Conservation (phyloP, 495 filamentous ascomycete species). For the Aspergillus wentii region DNA sequence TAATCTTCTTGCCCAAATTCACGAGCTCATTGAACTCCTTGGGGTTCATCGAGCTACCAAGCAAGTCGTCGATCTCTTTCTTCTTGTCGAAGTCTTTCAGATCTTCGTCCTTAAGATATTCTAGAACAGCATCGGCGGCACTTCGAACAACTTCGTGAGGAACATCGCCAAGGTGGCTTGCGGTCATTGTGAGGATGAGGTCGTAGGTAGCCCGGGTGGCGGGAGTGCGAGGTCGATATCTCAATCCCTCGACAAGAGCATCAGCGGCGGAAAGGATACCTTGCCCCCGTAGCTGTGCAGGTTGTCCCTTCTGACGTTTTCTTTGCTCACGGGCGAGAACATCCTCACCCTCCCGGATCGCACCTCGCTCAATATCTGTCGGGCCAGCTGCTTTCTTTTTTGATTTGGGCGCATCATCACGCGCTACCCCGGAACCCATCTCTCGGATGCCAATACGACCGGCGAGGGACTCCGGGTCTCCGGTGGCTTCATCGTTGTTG, state of each 20-base stretch:
- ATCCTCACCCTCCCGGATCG: constrained; percentile 79
- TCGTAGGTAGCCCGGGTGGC: constrained; percentile 95
- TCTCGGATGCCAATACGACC: constrained; percentile 88
- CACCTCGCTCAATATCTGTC: constrained; percentile 67
- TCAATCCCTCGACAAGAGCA: constrained; percentile 76
- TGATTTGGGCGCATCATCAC: constrained; percentile 74
- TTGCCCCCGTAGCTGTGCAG: constrained; percentile 65
- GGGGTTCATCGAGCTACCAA: constrained; percentile 73
- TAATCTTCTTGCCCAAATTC: constrained; percentile 97
- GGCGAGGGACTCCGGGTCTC: constrained; percentile 95
- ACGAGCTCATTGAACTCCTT: constrained; percentile 97
- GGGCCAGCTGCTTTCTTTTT: constrained; percentile 63
- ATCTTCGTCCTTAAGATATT: constrained; percentile 89
- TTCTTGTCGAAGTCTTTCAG: constrained; percentile 99
- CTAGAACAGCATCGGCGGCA: constrained; percentile 89
- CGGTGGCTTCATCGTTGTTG: constrained; percentile 88
- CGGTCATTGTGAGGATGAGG: constrained; percentile 86
- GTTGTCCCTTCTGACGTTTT: constrained; percentile 76
- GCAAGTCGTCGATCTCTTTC: constrained; percentile 90
- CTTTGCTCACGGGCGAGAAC: constrained; percentile 81
- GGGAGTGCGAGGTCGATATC: constrained; percentile 85
- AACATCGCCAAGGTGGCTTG: constrained; percentile 85
- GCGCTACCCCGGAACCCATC: constrained; percentile 81
- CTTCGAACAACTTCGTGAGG: constrained; percentile 87
- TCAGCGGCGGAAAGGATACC: constrained; percentile 84